Conservation (phyloP, 2,329 filamentous ascomycete genomes). For the Aureobasidium sp. region DNA sequence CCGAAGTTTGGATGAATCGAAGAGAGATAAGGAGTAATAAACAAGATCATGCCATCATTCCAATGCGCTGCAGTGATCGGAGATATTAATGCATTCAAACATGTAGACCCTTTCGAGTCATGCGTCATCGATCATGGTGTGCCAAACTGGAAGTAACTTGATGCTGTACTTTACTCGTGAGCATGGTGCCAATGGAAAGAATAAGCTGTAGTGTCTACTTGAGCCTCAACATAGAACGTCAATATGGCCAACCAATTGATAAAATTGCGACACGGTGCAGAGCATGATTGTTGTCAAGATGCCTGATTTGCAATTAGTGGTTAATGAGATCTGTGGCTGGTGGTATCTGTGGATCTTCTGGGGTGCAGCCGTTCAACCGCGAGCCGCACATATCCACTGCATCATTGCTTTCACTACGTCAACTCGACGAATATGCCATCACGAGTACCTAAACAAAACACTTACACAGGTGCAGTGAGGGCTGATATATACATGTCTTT, state of each 20-base stretch:
- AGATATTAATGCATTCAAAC: not conserved
- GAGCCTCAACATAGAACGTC: not conserved
- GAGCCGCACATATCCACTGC: not conserved
- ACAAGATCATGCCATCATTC: slow-evolving; percentile 1
- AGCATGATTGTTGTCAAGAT: not conserved
- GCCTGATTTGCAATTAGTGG: not conserved
- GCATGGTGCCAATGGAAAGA: not conserved
- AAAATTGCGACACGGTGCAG: not conserved
- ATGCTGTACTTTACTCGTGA: not conserved
- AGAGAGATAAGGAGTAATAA: not conserved
- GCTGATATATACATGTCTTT: not conserved
- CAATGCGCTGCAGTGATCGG: not conserved
- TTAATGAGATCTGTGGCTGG: not conserved
- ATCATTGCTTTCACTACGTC: not conserved
- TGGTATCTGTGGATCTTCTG: not conserved
- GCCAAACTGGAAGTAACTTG: not conserved
- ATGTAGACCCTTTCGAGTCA: not conserved
- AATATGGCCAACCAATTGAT: not conserved
- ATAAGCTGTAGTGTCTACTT: not conserved
- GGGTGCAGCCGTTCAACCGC: slow-evolving; percentile 6
- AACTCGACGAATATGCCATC: not conserved
- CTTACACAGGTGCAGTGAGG: not conserved
- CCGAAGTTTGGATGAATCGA: not conserved
- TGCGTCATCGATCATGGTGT: not conserved
- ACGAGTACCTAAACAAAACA: not conserved